A percentile compares a stretch with the other conserved stretches of the same genome.
Evolutionary conservation across 371 early-diverging fungal species (phyloP).

Genomic region (Apophysomyces ossiformis): DNA sequence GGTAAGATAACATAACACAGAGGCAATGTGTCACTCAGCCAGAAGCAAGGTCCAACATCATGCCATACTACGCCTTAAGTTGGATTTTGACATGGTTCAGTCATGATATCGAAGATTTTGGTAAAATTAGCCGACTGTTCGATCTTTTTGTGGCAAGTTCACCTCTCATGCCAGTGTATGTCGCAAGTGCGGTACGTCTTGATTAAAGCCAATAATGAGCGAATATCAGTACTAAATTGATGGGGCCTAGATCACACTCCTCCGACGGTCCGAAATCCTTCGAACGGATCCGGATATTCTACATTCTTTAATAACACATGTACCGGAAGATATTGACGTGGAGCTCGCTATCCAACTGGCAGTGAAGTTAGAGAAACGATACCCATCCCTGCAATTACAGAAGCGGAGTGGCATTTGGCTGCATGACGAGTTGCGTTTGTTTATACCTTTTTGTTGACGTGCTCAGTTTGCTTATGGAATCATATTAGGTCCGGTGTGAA

Average conservation of each 20-base stretch:
- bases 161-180: conserved; percentile 78
- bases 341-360: conserved; percentile 56
- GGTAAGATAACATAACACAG: conserved; percentile 18
- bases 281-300: conserved; percentile 62
- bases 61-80: conserved; percentile 82
- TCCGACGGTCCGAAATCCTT: conserved; percentile 55
- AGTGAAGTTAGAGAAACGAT: conserved; percentile 44
- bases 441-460: background rate
- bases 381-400: conserved; percentile 53
- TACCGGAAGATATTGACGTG: conserved; percentile 61
- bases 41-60: conserved; percentile 45
- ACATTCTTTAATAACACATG: conserved; percentile 62
- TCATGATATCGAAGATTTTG: conserved; percentile 72
- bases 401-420: conserved; percentile 60
- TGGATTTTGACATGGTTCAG: conserved; percentile 91
- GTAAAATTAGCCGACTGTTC: conserved; percentile 69
- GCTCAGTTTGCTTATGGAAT: conserved; percentile 11
- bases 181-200: conserved; percentile 65
- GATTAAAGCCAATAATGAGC: background rate
- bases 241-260: conserved; percentile 49
- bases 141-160: conserved; percentile 78
- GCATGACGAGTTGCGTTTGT: conserved; percentile 47
- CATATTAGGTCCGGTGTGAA: conserved; percentile 42
- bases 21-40: background rate
- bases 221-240: background rate